Conservation (phyloP, 805 yeast genomes). For the Candida quercuum region DNA sequence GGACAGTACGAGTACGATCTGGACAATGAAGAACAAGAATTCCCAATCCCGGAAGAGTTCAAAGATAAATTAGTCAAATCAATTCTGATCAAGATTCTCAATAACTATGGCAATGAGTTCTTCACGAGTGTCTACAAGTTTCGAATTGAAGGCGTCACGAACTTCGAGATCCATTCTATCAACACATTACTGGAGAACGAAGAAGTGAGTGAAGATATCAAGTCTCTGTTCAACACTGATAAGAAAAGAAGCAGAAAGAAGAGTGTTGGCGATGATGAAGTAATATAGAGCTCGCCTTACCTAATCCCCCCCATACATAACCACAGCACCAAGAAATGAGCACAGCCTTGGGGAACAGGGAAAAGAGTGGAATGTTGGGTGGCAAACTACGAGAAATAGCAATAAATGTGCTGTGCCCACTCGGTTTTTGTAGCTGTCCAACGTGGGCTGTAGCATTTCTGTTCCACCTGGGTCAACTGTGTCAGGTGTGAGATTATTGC, state of each 20-base stretch:
- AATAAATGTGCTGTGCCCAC: too few relatives aligned
- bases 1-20: constrained; percentile 25
- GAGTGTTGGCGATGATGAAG: neutral
- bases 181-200: constrained; percentile 11
- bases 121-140: constrained; percentile 34
- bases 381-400: too few relatives aligned
- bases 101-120: constrained; percentile 31
- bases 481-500: too few relatives aligned
- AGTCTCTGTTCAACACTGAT: neutral
- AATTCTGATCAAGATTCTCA: constrained; percentile 25
- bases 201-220: constrained; percentile 11
- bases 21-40: constrained; percentile 22
- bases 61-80: constrained; percentile 29
- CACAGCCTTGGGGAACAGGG: too few relatives aligned
- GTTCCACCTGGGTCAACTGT: too few relatives aligned
- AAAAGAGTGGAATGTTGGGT: too few relatives aligned
- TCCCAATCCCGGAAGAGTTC: constrained; percentile 26
- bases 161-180: constrained; percentile 25
- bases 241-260: neutral
- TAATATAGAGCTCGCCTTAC: too few relatives aligned
- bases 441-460: too few relatives aligned
- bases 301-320: too few relatives aligned
- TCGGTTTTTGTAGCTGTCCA: too few relatives aligned
- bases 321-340: too few relatives aligned
- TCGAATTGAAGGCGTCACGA: constrained; percentile 36